These are phyloP conservation scores for Alternaria consortialis DNA, from an alignment of 2,329 filamentous ascomycete genomes.

Conservation along the genomic window DNA sequence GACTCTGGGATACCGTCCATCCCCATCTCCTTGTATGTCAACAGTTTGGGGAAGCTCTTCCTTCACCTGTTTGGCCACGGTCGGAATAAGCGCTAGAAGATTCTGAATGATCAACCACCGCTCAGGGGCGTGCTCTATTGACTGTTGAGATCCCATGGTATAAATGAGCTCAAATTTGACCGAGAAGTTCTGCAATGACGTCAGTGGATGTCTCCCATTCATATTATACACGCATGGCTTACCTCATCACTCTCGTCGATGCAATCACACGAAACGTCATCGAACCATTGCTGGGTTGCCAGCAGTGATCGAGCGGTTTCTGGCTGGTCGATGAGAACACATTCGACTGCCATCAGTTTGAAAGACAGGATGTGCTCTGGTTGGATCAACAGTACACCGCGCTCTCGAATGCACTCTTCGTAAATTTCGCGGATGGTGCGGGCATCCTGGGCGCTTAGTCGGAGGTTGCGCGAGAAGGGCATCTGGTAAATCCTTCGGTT, in stretches of 20 bases:
- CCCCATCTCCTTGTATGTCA: conserved; percentile 50
- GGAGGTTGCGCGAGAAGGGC: conserved; percentile 66
- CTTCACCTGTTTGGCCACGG: conserved; percentile 44
- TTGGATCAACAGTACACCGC: conserved; percentile 68
- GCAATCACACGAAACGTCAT: conserved; percentile 61
- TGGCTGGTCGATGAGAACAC: conserved; percentile 44
- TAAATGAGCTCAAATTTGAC: conserved; percentile 71
- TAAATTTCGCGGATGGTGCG: conserved; percentile 52
- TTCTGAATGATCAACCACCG: conserved; percentile 67
- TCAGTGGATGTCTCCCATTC: background rate
- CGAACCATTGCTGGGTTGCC: conserved; percentile 57
- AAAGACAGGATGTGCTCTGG: conserved; percentile 72
- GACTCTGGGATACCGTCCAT: conserved; percentile 58
- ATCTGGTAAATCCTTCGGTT: conserved; percentile 64
- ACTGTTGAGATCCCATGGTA: conserved; percentile 63
- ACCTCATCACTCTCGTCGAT: conserved; percentile 71
- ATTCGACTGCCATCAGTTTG: conserved; percentile 68
- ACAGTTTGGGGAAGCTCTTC: conserved; percentile 50
- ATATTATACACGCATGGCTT: background rate
- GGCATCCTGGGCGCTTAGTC: conserved; percentile 45
- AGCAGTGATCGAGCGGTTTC: conserved; percentile 50
- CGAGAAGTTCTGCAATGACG: conserved; percentile 59
- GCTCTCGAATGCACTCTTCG: conserved; percentile 57
- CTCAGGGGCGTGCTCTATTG: conserved; percentile 62
- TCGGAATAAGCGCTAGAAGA: conserved; percentile 59